Conservation (phyloP, 2,329 filamentous ascomycete species). For the Xylariaceae sp. region DNA sequence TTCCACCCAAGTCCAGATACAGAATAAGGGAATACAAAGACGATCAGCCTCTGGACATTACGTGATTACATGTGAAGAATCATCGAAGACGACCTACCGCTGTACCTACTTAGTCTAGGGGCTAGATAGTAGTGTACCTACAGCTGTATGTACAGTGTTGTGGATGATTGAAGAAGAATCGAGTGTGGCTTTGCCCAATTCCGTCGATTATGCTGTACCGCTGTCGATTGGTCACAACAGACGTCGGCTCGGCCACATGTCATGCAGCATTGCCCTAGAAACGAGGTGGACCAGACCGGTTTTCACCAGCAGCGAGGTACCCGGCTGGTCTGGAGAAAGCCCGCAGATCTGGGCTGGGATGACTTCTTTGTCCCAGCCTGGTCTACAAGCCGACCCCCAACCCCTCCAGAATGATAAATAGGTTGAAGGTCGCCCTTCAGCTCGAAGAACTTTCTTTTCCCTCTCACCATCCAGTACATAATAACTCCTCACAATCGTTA, state of each 20-base stretch:
- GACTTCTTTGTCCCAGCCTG: constrained; percentile 20
- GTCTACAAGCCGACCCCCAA: constrained; percentile 16
- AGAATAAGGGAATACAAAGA: too few relatives aligned
- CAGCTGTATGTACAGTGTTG: too few relatives aligned
- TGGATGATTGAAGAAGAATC: too few relatives aligned
- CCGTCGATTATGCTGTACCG: too few relatives aligned
- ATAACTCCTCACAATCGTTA: constrained; percentile 24
- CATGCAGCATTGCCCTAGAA: constrained; percentile 19
- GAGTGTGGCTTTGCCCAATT: constrained; percentile 3
- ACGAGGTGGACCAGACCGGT: constrained; percentile 19
- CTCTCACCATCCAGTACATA: constrained; percentile 19
- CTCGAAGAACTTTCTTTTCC: constrained; percentile 13
- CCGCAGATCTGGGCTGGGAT: constrained; percentile 20
- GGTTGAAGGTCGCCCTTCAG: constrained; percentile 20
- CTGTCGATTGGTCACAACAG: constrained; percentile 1
- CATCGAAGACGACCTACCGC: too few relatives aligned
- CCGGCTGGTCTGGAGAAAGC: constrained; percentile 15
- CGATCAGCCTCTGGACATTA: too few relatives aligned
- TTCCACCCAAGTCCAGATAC: too few relatives aligned
- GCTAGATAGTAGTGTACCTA: too few relatives aligned
- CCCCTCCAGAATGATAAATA: constrained; percentile 18
- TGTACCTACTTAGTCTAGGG: too few relatives aligned
- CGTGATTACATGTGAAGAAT: too few relatives aligned
- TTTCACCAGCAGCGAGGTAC: too few relatives aligned
- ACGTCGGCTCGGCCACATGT: constrained; percentile 7